Base-by-base conservation (phyloP, 495 filamentous ascomycete species). In the Podospora anserina region DNA sequence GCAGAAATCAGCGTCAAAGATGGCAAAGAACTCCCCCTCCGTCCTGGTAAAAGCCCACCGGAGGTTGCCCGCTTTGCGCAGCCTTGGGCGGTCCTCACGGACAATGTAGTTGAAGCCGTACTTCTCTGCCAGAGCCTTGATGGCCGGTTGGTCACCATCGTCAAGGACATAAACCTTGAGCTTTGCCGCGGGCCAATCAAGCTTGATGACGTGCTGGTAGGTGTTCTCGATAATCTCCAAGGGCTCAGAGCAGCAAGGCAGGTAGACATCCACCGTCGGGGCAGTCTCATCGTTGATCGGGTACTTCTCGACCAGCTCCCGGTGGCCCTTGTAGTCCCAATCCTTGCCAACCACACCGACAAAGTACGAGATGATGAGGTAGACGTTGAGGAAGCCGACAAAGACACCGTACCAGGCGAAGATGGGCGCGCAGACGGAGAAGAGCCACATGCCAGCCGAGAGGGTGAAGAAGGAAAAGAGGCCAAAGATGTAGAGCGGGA, bases 1-100 rank as follows among this genome's bases (percentile, higher is more conserved):
- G 49, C 75, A 77, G 44, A 77, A 77, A 55, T 77, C 75, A 20
- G 75, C 75, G 44, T 77, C 75, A n/a, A 77, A 77, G n/a, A 77
- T 77, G 57, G 74, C 67, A 34, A 77, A 77, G 69, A 59, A 77
- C 32, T 77, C 74, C 13, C 75, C 74, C 18, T 66, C 11, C 2
- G 75, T 77, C 9, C 75, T 66, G 0, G 72, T 18, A 49, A 77
- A 77, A 3, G 75, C 74, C 75, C 75, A 77, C 0, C 75, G 74
- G 6, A 77, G 72, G 65, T 77, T 77, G 19, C 75, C 75, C 9
- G 75, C 75, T 66, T 77, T 77, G 55, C 75, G 74, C 20, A 77
- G 74, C 4, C 75, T 69, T 3, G 75, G 75, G 0, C 75, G 72
- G 68, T 77, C 75, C 30, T 72, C 75, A 61, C 75, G 75, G 34